phyloP scores from a whole-genome alignment of 345 rosid genomes.

The Brassica carinata region DNA sequence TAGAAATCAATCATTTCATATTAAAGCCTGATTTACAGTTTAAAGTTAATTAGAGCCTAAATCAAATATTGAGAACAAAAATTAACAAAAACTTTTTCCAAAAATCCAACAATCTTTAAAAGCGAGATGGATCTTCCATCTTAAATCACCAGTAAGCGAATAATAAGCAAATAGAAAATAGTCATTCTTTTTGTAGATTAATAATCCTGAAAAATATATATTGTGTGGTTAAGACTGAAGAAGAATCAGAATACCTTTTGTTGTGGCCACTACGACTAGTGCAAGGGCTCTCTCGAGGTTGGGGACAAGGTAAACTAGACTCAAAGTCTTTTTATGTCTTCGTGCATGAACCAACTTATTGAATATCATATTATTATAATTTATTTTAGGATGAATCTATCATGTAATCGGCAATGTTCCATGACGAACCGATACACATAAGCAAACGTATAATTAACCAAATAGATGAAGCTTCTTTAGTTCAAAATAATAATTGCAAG shows the following conservation, averaged over 20 bases:
- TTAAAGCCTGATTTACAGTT: not conserved
- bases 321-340: constrained; percentile 20
- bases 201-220: not conserved
- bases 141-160: not conserved
- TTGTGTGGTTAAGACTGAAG: constrained; percentile 29
- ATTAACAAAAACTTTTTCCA: not conserved
- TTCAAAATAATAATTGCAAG: not conserved
- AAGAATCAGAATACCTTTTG: constrained; percentile 32
- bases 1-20: not conserved
- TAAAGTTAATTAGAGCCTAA: not conserved
- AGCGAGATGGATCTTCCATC: not conserved
- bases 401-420: constrained; percentile 18
- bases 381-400: constrained; percentile 16
- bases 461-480: constrained; percentile 33
- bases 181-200: constrained; percentile 16
- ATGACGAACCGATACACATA: not conserved
- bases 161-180: not conserved
- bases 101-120: not conserved
- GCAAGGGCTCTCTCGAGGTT: constrained; percentile 27
- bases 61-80: not conserved
- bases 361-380: constrained; percentile 6
- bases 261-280: constrained; percentile 37
- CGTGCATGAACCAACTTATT: constrained; percentile 37
- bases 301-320: constrained; percentile 32
- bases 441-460: constrained; percentile 5